phyloP scores from a whole-genome alignment of 164 flowering plant species.

The Amborella trichopoda region DNA sequence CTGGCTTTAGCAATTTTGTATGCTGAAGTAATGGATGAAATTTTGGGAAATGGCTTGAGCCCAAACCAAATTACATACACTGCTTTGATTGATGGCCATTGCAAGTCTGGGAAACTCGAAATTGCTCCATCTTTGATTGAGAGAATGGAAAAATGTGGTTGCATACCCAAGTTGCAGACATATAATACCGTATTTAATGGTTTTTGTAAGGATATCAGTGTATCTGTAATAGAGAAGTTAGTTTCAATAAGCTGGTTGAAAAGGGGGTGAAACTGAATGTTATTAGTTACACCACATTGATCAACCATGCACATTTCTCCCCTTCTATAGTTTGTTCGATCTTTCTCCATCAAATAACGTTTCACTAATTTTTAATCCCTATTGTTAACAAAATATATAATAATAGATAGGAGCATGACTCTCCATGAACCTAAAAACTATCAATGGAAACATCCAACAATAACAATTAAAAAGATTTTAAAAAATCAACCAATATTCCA shows the following conservation, averaged over 20 bases:
- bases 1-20: conserved; percentile 45
- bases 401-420: too few species aligned
- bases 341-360: too few species aligned
- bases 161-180: conserved; percentile 34
- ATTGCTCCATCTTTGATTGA: conserved; percentile 36
- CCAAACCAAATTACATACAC: conserved; percentile 46
- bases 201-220: conserved; percentile 28
- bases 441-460: too few species aligned
- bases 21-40: conserved; percentile 39
- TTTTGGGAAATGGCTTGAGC: conserved; percentile 31
- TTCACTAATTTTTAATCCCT: too few species aligned
- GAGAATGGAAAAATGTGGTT: conserved; percentile 39
- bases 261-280: conserved; percentile 51
- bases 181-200: conserved; percentile 61
- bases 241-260: conserved; percentile 30
- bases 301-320: too few species aligned
- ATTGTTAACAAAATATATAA: too few species aligned
- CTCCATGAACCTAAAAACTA: too few species aligned
- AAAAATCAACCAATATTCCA: too few species aligned
- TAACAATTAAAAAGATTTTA: too few species aligned
- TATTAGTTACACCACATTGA: conserved; percentile 61
- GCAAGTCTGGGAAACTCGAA: conserved; percentile 47
- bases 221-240: conserved; percentile 32
- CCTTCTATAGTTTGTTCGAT: too few species aligned
- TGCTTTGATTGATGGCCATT: conserved; percentile 65